Evolutionary conservation across 768 basidiomycete species (phyloP), one percentile per base, ranked within the genome.

Genomic region (Agrocybe praecox): DNA sequence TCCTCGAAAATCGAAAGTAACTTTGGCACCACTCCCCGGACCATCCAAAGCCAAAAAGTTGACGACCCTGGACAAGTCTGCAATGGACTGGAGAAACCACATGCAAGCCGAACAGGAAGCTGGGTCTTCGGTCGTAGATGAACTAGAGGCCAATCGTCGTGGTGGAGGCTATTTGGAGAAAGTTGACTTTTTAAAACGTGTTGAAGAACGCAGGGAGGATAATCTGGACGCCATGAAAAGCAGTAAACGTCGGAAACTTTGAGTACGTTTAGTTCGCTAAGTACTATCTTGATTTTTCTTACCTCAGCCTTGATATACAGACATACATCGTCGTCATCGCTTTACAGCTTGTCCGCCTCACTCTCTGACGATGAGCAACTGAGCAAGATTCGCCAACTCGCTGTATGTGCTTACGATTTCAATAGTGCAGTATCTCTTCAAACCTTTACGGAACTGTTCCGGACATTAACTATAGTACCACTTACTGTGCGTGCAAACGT

Each of bases 111-210:
- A 80, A 49, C 64, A 70, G 22, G 65, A 68, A 18, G 55, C 75
- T 0, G 80, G 75, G 2, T 62, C 64, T 11, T 62, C 59, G 1
- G 65, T 87, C 9, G 80, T 83, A 57, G 87, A 92, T 61, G 89
- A 91, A 58, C 77, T 95, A n/a, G 84, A 89, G 48, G 83, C 83
- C 2, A 88, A 92, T 57, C 76, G 87, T 46, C 81, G 87, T 42
- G 83, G 86, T 0, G 91, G 89, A 9, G 90, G 92, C 0, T 95
- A 90, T 70, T 74, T 95, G 18, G 92, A 92, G 62, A 94, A 90
- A 72, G 84, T 92, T 26, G 91, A 93, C 36, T 95, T 94, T 65
- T 71, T 95, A 64, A 75, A 86, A 56, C 74, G 93, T 46, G 92
- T 94, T 0, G 87, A 85, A 29, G 85, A 85, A 47, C 78, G 90